phyloP scores from a whole-genome alignment of 2,329 filamentous ascomycete species.

The Intubia oerlemansii region DNA sequence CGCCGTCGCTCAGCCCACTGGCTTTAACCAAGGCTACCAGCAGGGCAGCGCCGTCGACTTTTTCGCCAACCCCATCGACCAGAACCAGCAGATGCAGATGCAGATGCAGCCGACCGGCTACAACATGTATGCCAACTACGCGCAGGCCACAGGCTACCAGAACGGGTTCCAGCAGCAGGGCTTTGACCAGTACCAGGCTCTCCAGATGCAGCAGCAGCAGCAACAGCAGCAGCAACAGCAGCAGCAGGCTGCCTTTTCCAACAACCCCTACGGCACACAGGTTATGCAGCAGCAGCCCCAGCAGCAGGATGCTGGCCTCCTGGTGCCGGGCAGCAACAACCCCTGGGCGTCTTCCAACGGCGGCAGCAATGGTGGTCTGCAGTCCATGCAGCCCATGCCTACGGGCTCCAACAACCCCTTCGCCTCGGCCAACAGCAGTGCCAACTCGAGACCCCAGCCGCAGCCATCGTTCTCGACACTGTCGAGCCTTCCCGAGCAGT shows the following conservation, averaged over 20 bases:
- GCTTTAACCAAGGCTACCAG: slow-evolving; percentile 92
- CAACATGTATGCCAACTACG: slow-evolving; percentile 29
- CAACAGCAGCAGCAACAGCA: slow-evolving; percentile 23
- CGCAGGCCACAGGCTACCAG: slow-evolving; percentile 27
- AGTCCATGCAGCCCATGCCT: slow-evolving; percentile 55
- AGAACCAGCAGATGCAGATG: slow-evolving; percentile 39
- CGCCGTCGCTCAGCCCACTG: slow-evolving; percentile 42
- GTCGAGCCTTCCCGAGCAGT: slow-evolving; percentile 62
- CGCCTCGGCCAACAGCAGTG: slow-evolving; percentile 40
- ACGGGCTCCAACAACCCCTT: slow-evolving; percentile 98
- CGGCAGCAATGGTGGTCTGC: slow-evolving; percentile 35
- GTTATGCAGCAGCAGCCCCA: slow-evolving; percentile 29
- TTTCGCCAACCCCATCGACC: slow-evolving; percentile 85
- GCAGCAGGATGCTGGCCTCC: too few species aligned
- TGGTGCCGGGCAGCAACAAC: slow-evolving; percentile 84
- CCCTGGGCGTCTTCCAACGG: slow-evolving; percentile 59
- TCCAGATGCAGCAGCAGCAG: slow-evolving; percentile 21
- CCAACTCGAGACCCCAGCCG: slow-evolving; percentile 1
- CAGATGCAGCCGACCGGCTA: slow-evolving; percentile 67
- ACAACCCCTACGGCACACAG: slow-evolving; percentile 16
- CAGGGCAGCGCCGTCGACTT: slow-evolving; percentile 93
- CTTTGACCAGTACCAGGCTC: slow-evolving; percentile 44
- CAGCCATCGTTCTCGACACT: slow-evolving; percentile 44
- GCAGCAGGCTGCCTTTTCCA: slow-evolving; percentile 13
- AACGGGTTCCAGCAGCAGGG: slow-evolving; percentile 47